Base-by-base conservation (phyloP, 2,329 filamentous ascomycete species). In the Sporothrix brasiliensis region DNA sequence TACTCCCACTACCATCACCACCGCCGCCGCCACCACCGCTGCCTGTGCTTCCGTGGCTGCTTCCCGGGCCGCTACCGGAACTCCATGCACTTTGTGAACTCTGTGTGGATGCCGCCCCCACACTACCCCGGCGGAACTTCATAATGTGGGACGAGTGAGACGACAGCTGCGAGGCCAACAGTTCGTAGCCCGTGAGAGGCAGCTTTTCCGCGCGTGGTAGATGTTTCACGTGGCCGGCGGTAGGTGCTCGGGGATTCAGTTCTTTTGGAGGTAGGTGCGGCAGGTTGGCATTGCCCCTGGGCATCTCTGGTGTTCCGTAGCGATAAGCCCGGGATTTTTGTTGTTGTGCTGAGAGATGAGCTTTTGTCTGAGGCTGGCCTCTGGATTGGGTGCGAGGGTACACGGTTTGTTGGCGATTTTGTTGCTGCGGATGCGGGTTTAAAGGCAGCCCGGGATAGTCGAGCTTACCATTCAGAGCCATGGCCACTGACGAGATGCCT, bases 141-240 rank as follows among this genome's bases (percentile, higher is more conserved):
- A 76, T 65, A 74, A 76, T 70, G 10, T 74, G 68, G 6, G 76
- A 75, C 1, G 68, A 27, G 2, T 79, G 74, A 73, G 74, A 74
- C 6, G 84, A 82, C 4, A 91, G 77, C 65, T 83, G 84, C 2
- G 85, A 82, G 1, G 89, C 88, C 11, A 92, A 78, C 2, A 88
- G 81, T 73, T 91, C 87, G 75, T 92, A 91, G 0, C 89, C 89
- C 2, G 84, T 84, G 50, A 85, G 74, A 11, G 82, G 81, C 16
- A 83, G 74, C 73, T 81, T 81, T 73, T 84, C 80, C 4, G 79
- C 79, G 30, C 81, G 77, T 0, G 79, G 79, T 0, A 79, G 78
- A 58, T 79, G 80, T 73, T 79, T 80, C 49, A 76, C 72, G 30
- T 80, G 78, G 50, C 76, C 76, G 41, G 78, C 74, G 39, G 76